Evolutionary conservation across 805 yeast genomes (phyloP).

Genomic region (Yarrowia deformans): DNA sequence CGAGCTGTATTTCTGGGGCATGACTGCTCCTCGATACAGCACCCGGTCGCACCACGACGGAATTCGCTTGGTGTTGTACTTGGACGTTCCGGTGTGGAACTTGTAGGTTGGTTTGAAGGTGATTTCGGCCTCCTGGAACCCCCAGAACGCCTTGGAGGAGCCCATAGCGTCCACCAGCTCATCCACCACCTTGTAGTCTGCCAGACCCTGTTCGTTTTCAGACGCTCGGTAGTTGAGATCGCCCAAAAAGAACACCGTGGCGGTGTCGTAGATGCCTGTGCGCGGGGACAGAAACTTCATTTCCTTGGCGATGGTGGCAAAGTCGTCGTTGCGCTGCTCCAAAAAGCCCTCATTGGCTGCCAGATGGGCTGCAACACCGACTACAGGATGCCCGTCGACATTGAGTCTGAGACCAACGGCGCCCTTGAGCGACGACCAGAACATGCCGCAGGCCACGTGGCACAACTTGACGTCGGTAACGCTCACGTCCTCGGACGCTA

Average conservation of each 20-base stretch:
- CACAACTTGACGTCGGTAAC: constrained; percentile 56
- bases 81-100: constrained; percentile 57
- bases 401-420: constrained; percentile 67
- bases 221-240: constrained; percentile 80
- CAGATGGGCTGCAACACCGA: constrained; percentile 75
- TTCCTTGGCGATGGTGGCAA: constrained; percentile 58
- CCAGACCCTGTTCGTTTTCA: constrained; percentile 45
- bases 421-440: constrained; percentile 74
- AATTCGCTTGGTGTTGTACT: constrained; percentile 64
- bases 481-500: constrained; percentile 49
- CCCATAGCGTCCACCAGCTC: constrained; percentile 58
- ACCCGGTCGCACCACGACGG: constrained; percentile 96
- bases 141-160: constrained; percentile 59
- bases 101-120: constrained; percentile 84
- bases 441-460: constrained; percentile 56
- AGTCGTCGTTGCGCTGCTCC: constrained; percentile 61
- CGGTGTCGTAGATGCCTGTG: constrained; percentile 52
- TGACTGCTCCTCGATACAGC: constrained; percentile 55
- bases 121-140: constrained; percentile 72
- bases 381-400: constrained; percentile 49
- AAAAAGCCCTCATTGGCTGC: constrained; percentile 79
- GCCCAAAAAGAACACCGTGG: constrained; percentile 78
- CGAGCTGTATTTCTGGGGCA: constrained; percentile 58
- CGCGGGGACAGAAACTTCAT: constrained; percentile 55
- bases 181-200: constrained; percentile 52